A percentile compares a stretch with the other conserved stretches of the same genome.
These are phyloP conservation scores for Mortierella claussenii DNA, from an alignment of 192 early-diverging fungal species.

Conservation along the genomic window DNA sequence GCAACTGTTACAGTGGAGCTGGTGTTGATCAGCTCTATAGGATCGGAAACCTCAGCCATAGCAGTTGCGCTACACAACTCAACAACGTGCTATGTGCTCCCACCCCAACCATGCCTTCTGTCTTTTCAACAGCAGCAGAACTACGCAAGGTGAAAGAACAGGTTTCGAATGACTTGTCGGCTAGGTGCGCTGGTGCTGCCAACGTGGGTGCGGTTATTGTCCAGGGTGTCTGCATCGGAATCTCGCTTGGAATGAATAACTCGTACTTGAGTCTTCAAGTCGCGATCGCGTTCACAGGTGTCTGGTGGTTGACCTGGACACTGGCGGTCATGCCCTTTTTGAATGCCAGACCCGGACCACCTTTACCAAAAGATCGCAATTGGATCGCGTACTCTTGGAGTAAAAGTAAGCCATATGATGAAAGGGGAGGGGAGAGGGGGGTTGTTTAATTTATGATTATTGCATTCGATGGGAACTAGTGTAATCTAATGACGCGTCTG, in stretches of 20 bases:
- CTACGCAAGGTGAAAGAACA: conserved; percentile 42
- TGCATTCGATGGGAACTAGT: not conserved
- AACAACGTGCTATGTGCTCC: not conserved
- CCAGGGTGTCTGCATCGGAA: conserved; percentile 25
- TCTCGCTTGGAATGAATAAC: conserved; percentile 47
- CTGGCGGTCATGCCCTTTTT: conserved; percentile 51
- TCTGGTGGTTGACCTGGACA: conserved; percentile 62
- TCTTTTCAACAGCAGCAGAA: not conserved
- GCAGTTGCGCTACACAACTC: not conserved
- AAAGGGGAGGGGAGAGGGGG: no score
- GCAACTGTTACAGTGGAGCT: not conserved
- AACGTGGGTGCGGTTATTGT: conserved; percentile 34
- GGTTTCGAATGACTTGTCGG: conserved; percentile 56
- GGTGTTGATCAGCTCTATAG: not conserved
- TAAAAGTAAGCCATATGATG: conserved; percentile 49
- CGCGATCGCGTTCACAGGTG: conserved; percentile 52
- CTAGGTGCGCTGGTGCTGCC: conserved; percentile 40
- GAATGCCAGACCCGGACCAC: conserved; percentile 55
- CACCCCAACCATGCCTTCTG: not conserved
- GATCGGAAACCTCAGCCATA: not conserved
- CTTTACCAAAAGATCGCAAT: conserved; percentile 56
- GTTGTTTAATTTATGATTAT: not conserved
- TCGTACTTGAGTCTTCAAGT: conserved; percentile 52
- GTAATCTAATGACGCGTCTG: not conserved
- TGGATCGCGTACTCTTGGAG: conserved; percentile 54